phyloP scores from a whole-genome alignment of 129 eudicot genomes.

The Flaveria linearis region DNA sequence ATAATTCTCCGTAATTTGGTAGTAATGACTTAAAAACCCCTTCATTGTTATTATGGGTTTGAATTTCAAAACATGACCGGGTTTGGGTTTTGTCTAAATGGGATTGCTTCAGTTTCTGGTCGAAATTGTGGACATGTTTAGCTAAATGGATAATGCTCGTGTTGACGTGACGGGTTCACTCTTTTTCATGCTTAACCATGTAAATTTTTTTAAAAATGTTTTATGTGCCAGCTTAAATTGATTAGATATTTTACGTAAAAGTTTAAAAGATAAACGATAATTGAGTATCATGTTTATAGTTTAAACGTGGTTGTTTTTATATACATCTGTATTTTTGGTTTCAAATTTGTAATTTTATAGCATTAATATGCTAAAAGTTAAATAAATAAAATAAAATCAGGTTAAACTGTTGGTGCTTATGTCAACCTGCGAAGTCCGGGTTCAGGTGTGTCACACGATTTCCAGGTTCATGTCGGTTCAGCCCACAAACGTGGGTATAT shows the following conservation, averaged over 20 bases:
- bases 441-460: not conserved
- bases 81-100: not conserved
- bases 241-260: not conserved
- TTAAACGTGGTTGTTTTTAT: not conserved
- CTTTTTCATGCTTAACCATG: not conserved
- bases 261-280: not conserved
- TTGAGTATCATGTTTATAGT: not conserved
- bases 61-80: not conserved
- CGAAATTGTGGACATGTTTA: not conserved
- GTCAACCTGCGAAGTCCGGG: not conserved
- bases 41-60: not conserved
- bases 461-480: not conserved
- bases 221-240: not conserved
- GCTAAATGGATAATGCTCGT: not conserved
- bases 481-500: not conserved
- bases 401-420: not conserved
- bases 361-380: not conserved
- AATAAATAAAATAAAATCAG: not conserved
- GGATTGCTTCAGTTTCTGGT: not conserved
- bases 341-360: not conserved
- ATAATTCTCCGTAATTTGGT: not conserved
- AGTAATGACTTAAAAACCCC: not conserved
- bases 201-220: not conserved
- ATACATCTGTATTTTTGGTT: not conserved
- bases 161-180: not conserved